Percentiles rank a stretch among this genome's conserved stretches.
phyloP scores from a whole-genome alignment of 148 eudicot species.

The Rhododendron kiyosumense region DNA sequence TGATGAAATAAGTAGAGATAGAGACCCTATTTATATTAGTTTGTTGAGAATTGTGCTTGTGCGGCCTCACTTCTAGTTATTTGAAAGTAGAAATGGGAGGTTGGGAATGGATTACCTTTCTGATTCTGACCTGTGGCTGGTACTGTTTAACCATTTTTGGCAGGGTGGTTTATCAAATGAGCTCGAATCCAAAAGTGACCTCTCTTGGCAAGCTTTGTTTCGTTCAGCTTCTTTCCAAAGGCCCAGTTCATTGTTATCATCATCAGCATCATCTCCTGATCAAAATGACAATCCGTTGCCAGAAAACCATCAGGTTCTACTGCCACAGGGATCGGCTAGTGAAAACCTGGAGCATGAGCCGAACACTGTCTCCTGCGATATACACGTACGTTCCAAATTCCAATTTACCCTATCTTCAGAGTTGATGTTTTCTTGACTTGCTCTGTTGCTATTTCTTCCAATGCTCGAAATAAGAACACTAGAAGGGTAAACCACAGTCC shows the following conservation, averaged over 20 bases:
- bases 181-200: background rate
- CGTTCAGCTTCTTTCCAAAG: slow-evolving; percentile 3
- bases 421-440: background rate
- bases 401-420: background rate
- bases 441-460: background rate
- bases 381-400: background rate
- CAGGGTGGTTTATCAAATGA: background rate
- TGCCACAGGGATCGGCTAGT: background rate
- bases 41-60: background rate
- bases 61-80: background rate
- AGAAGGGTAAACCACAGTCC: background rate
- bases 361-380: background rate
- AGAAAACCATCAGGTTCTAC: background rate
- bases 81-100: background rate
- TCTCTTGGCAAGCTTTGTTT: background rate
- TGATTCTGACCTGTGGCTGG: background rate
- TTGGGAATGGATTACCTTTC: background rate
- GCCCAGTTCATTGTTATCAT: background rate
- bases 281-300: background rate
- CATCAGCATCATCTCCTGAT: background rate
- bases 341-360: background rate
- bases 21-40: background rate
- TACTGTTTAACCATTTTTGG: background rate
- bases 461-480: background rate
- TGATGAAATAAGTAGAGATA: background rate